phyloP scores from a whole-genome alignment of 148 eudicot genomes.

The Spergularia bocconei region DNA sequence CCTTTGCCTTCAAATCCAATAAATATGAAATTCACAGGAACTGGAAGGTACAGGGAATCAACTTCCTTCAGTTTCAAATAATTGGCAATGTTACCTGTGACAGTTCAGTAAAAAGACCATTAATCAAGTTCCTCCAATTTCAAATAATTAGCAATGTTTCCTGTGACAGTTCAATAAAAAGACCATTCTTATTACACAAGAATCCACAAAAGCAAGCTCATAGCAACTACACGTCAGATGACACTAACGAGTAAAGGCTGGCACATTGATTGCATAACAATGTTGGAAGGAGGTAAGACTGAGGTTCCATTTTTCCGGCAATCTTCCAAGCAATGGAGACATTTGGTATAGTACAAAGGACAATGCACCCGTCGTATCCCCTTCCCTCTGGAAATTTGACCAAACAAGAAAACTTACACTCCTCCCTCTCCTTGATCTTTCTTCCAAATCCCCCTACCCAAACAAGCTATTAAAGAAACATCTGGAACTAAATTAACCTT shows the following conservation, averaged over 20 bases:
- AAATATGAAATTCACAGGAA: slow-evolving; percentile 90
- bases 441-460: too few species aligned
- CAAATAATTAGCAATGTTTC: slow-evolving; percentile 74
- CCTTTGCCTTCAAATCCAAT: slow-evolving; percentile 95
- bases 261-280: too few species aligned
- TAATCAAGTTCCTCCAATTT: slow-evolving; percentile 86
- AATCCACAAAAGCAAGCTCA: background rate
- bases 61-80: slow-evolving; percentile 88
- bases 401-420: too few species aligned
- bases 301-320: too few species aligned
- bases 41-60: slow-evolving; percentile 82
- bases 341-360: too few species aligned
- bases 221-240: background rate
- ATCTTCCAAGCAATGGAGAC: too few species aligned
- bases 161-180: slow-evolving; percentile 37
- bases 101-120: slow-evolving; percentile 11
- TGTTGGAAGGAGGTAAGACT: too few species aligned
- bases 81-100: slow-evolving; percentile 74
- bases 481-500: background rate
- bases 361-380: too few species aligned
- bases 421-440: too few species aligned
- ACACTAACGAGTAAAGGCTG: background rate
- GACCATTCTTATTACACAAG: slow-evolving; percentile 1
- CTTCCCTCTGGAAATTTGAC: too few species aligned
- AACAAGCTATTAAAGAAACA: background rate